Evolutionary conservation across 2,329 filamentous ascomycete species (phyloP).

Genomic region (Epichloe glyceriae): DNA sequence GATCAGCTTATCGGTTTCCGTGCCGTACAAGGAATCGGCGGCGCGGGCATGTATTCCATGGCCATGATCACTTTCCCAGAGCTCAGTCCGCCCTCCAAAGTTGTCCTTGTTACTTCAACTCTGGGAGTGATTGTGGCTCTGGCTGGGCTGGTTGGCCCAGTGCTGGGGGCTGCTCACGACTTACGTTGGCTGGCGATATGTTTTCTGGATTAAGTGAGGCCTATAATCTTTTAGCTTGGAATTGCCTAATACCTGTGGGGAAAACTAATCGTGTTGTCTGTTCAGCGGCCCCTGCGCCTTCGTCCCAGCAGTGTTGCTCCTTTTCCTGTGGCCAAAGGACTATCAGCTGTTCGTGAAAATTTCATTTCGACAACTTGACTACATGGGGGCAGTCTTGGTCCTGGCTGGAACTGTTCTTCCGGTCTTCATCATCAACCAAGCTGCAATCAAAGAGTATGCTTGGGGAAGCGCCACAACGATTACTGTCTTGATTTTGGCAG

Average conservation of each 20-base stretch:
- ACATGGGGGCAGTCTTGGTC: constrained; percentile 30
- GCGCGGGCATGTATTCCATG: constrained; percentile 33
- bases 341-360: constrained; percentile 25
- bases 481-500: constrained; percentile 7
- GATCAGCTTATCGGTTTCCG: constrained; percentile 35
- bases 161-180: constrained; percentile 39
- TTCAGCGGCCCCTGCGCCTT: constrained; percentile 35
- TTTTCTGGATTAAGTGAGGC: constrained; percentile 46
- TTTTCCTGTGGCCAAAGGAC: constrained; percentile 34
- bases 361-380: constrained; percentile 37
- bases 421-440: constrained; percentile 13
- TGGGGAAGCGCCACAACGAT: constrained; percentile 11
- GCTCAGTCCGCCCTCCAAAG: constrained; percentile 27
- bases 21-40: constrained; percentile 37
- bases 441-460: constrained; percentile 10
- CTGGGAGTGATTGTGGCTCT: constrained; percentile 35
- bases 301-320: constrained; percentile 32
- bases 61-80: constrained; percentile 42
- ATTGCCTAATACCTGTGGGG: too few relatives aligned
- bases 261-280: neutral
- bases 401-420: constrained; percentile 10
- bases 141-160: constrained; percentile 38
- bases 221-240: too few relatives aligned
- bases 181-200: constrained; percentile 38
- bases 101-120: constrained; percentile 31